Percentiles rank a stretch among this genome's conserved stretches.
Conservation (phyloP, 176 grass and related monocot species). For the Chloris gayana region DNA sequence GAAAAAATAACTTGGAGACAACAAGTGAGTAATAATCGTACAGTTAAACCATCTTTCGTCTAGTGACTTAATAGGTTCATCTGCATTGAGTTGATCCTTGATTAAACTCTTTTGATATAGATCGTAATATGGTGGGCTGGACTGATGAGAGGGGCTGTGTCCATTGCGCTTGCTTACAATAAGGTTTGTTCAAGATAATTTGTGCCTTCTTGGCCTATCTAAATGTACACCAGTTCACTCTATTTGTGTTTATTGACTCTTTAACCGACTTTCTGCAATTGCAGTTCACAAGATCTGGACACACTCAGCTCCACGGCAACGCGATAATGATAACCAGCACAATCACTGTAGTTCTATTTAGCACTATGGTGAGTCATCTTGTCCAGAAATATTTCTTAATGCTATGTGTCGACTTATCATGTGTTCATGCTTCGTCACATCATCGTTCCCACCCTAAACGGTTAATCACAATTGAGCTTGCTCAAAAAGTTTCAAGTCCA, state of each 20-base stretch:
- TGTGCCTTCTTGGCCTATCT: background rate
- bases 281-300: constrained; percentile 92
- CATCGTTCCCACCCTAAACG: constrained; percentile 11
- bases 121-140: constrained; percentile 97
- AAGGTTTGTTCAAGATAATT: constrained; percentile 59
- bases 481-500: background rate
- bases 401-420: constrained; percentile 23
- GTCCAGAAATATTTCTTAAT: background rate
- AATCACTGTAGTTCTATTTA: constrained; percentile 95
- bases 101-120: constrained; percentile 54
- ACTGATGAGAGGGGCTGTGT: constrained; percentile 99
- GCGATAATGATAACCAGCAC: constrained; percentile 99
- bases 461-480: background rate
- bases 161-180: constrained; percentile 98
- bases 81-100: constrained; percentile 2
- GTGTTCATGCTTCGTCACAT: background rate
- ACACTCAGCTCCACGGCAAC: constrained; percentile 87
- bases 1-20: constrained; percentile 84
- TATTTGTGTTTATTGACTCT: constrained; percentile 7
- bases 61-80: background rate
- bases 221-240: background rate
- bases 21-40: constrained; percentile 56
- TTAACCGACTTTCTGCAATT: constrained; percentile 39
- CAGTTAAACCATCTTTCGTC: constrained; percentile 7
- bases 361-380: constrained; percentile 79